A percentile compares a stretch with the other conserved stretches of the same genome.
phyloP scores from a whole-genome alignment of 2,329 filamentous ascomycete species.

The Cladophialophora exuberans region DNA sequence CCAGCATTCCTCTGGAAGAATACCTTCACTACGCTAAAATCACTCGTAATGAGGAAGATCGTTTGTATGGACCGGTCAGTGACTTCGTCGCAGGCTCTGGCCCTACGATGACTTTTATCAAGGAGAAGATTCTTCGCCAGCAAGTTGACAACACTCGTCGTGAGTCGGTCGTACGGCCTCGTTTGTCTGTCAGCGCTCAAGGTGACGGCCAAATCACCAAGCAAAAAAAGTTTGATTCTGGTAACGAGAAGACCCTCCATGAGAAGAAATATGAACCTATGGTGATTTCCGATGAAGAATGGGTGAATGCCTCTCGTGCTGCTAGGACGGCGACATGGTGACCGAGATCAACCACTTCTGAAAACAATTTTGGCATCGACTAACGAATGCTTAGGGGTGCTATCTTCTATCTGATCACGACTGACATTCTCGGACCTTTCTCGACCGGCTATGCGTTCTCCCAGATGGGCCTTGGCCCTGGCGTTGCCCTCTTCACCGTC shows the following conservation, averaged over 20 bases:
- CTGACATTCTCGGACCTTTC: constrained; percentile 41
- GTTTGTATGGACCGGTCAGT: constrained; percentile 26
- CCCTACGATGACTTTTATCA: constrained; percentile 20
- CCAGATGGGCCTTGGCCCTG: constrained; percentile 27
- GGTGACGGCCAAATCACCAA: constrained; percentile 15
- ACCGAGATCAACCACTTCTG: no score
- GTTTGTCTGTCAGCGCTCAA: constrained; percentile 26
- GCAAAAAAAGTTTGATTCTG: constrained; percentile 21
- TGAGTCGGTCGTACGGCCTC: constrained; percentile 10
- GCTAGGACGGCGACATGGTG: constrained; percentile 49
- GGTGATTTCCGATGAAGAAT: constrained; percentile 48
- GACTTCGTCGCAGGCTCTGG: constrained; percentile 13
- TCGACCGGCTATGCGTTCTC: constrained; percentile 32
- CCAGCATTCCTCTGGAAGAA: constrained; percentile 41
- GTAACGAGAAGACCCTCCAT: constrained; percentile 15
- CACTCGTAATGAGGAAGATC: constrained; percentile 39
- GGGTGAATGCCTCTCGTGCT: constrained; percentile 52
- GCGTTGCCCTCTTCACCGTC: constrained; percentile 35
- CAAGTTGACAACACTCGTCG: constrained; percentile 17
- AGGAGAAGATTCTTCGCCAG: constrained; percentile 27
- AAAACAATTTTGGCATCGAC: background rate
- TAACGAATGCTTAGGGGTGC: constrained; percentile 22
- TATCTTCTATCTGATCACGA: constrained; percentile 46
- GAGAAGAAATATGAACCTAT: constrained; percentile 32
- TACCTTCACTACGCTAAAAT: constrained; percentile 45